A percentile compares a stretch with the other conserved stretches of the same genome.
These are phyloP conservation scores for Avena eriantha DNA, from an alignment of 176 grass and related monocot species.

Conservation along the genomic window DNA sequence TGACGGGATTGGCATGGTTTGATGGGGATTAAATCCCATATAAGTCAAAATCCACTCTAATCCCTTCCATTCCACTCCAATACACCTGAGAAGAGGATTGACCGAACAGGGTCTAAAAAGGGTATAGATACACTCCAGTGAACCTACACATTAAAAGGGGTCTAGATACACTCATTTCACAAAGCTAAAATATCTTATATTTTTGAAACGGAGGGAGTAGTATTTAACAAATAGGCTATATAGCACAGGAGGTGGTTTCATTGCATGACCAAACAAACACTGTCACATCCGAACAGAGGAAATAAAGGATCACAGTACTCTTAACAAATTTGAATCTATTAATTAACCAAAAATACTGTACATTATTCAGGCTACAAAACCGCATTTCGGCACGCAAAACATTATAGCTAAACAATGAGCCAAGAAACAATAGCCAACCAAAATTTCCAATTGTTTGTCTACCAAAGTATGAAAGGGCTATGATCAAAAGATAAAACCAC, in stretches of 20 bases:
- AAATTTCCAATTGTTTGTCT: constrained; percentile 56
- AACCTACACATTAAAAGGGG: no score
- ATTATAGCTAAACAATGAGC: constrained; percentile 28
- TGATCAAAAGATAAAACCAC: constrained; percentile 37
- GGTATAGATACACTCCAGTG: no score
- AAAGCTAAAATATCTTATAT: no score
- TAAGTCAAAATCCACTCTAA: no score
- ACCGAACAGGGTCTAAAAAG: no score
- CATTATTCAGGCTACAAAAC: constrained; percentile 67
- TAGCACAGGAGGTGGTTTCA: neutral
- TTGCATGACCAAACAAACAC: neutral
- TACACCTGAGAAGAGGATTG: no score
- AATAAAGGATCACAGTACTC: neutral
- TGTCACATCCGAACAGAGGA: neutral
- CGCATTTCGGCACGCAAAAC: constrained; percentile 27
- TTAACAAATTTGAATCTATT: constrained; percentile 46
- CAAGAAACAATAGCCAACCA: constrained; percentile 39
- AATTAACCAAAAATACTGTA: constrained; percentile 54
- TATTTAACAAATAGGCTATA: no score
- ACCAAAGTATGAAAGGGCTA: constrained; percentile 45
- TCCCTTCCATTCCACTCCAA: no score
- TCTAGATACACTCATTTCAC: no score
- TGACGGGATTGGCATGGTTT: no score
- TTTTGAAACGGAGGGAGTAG: no score
- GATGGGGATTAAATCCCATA: no score